Percentiles rank a stretch among this genome's conserved stretches.
phyloP scores from a whole-genome alignment of 768 basidiomycete species.

The Cubamyces lactineus region DNA sequence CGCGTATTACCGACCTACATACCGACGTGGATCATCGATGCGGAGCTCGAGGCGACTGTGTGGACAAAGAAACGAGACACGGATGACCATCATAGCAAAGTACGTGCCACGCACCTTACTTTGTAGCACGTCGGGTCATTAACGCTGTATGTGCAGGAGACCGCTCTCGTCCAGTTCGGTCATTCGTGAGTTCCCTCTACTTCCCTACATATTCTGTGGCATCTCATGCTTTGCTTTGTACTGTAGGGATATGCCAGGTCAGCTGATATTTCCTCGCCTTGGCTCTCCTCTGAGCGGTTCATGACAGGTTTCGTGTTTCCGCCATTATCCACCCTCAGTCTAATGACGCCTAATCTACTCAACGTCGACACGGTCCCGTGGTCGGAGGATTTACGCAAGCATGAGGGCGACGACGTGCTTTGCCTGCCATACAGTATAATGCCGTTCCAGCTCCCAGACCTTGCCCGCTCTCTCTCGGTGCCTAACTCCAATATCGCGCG shows the following conservation, averaged over 20 bases:
- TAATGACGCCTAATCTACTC: slow-evolving; percentile 36
- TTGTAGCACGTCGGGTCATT: neutral
- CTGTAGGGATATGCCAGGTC: slow-evolving; percentile 25
- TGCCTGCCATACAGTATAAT: slow-evolving; percentile 61
- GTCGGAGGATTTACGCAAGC: slow-evolving; percentile 47
- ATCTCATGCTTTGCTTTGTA: neutral
- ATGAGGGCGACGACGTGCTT: slow-evolving; percentile 51
- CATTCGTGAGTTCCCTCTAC: slow-evolving; percentile 8
- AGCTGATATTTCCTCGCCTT: neutral
- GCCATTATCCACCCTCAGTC: slow-evolving; percentile 49
- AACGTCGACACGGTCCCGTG: slow-evolving; percentile 46
- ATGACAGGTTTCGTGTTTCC: slow-evolving; percentile 46
- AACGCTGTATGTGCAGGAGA: neutral
- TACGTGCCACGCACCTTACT: slow-evolving; percentile 28
- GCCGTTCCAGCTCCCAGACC: slow-evolving; percentile 54
- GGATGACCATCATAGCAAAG: slow-evolving; percentile 29
- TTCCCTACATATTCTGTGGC: neutral
- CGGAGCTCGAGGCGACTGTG: slow-evolving; percentile 47
- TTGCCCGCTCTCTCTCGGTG: slow-evolving; percentile 39
- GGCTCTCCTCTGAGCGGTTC: neutral
- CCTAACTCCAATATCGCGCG: slow-evolving; percentile 42
- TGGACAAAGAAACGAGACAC: slow-evolving; percentile 32
- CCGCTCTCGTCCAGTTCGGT: slow-evolving; percentile 6
- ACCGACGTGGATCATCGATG: slow-evolving; percentile 65
- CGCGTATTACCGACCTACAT: slow-evolving; percentile 59